Conservation (phyloP, 495 filamentous ascomycete species). For the Viridothelium virens region DNA sequence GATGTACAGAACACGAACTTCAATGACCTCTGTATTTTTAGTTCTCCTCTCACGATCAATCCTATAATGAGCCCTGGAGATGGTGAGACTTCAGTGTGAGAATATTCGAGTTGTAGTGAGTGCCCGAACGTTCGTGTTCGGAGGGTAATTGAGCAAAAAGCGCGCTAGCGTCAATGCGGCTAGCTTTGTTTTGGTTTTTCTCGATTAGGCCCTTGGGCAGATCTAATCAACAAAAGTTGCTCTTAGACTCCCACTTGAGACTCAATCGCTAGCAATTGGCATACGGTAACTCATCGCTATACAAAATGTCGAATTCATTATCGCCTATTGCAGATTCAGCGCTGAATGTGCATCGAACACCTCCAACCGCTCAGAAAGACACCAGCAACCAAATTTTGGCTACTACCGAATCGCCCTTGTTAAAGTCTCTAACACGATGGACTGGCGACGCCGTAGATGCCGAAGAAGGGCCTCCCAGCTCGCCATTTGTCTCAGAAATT, state of each 20-base stretch:
- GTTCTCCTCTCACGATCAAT: no score
- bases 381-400: neutral
- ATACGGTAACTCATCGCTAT: neutral
- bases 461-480: conserved; percentile 31
- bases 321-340: conserved; percentile 6
- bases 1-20: no score
- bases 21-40: neutral
- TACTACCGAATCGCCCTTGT: neutral
- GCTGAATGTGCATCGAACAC: conserved; percentile 1
- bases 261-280: neutral
- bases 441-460: conserved; percentile 19
- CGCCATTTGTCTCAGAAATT: conserved; percentile 35
- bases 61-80: neutral
- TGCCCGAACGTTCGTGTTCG: no score
- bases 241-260: neutral
- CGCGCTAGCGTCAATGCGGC: neutral
- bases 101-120: no score
- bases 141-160: neutral
- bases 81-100: neutral
- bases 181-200: conserved; percentile 6
- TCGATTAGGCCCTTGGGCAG: neutral
- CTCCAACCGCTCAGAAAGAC: neutral
- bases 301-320: neutral
- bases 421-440: neutral
- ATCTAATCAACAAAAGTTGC: conserved; percentile 1